A percentile compares a stretch with the other conserved stretches of the same genome.
Conservation (phyloP, 2,329 filamentous ascomycete species). For the Scytalidium lignicola region DNA sequence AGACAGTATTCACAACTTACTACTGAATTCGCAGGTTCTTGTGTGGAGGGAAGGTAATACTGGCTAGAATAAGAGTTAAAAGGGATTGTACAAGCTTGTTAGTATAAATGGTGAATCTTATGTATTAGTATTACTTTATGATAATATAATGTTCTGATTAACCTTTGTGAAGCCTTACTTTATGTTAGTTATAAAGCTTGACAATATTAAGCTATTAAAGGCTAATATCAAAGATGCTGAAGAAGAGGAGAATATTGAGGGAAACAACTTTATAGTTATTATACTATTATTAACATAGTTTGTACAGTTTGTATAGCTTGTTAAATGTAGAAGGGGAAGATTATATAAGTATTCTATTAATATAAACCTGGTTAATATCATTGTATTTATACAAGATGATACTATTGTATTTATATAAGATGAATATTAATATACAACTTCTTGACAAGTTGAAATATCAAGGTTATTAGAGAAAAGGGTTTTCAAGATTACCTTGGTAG, state of each 20-base stretch:
- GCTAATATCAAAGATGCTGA: too few species aligned
- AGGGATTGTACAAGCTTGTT: background rate
- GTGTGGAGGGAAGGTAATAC: slow-evolving; percentile 3
- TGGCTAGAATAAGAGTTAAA: background rate
- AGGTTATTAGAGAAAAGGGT: background rate
- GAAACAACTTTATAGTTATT: too few species aligned
- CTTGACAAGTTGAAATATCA: background rate
- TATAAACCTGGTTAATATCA: too few species aligned
- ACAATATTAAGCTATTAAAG: too few species aligned
- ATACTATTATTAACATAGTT: too few species aligned
- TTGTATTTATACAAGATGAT: too few species aligned
- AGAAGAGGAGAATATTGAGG: too few species aligned
- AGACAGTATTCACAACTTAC: slow-evolving; percentile 1
- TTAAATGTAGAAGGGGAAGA: too few species aligned
- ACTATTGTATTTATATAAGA: too few species aligned
- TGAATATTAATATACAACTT: background rate
- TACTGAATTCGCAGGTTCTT: slow-evolving; percentile 2
- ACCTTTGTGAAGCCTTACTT: background rate
- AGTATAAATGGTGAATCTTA: background rate
- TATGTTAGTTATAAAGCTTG: too few species aligned
- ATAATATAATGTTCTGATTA: slow-evolving; percentile 1
- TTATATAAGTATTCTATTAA: too few species aligned
- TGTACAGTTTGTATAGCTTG: too few species aligned
- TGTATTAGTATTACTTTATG: slow-evolving; percentile 1
- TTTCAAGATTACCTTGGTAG: background rate